Conservation (phyloP, 2,329 filamentous ascomycete genomes). For the Ophiostoma fasciatum region DNA sequence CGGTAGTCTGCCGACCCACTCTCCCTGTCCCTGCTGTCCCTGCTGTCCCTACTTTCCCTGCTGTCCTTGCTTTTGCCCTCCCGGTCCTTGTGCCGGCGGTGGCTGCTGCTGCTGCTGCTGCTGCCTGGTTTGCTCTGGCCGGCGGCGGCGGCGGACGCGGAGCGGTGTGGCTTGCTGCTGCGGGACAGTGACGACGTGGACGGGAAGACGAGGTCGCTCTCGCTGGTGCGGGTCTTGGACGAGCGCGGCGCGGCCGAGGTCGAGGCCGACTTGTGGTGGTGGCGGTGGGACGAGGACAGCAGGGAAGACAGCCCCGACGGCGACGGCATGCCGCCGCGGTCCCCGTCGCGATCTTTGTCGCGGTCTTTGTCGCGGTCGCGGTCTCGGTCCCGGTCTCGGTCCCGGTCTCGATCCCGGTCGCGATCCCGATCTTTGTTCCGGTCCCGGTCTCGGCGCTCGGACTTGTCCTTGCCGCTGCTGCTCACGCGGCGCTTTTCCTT, state of each 20-base stretch:
- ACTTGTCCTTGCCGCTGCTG: conserved; percentile 5
- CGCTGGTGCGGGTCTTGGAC: conserved; percentile 4
- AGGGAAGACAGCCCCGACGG: conserved; percentile 8
- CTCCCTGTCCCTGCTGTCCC: background rate
- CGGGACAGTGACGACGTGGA: conserved; percentile 1
- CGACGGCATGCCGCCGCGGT: background rate
- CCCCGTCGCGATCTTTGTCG: background rate
- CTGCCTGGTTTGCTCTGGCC: conserved; percentile 5
- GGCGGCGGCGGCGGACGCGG: conserved; percentile 1
- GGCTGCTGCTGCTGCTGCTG: too few species aligned
- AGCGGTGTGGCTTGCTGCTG: conserved; percentile 1
- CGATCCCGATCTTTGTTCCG: background rate
- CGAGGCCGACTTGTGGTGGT: conserved; percentile 5
- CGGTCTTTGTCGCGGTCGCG: conserved; percentile 2
- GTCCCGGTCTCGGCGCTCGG: conserved; percentile 1
- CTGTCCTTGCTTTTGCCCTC: too few species aligned
- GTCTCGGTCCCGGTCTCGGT: background rate
- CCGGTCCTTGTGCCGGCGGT: conserved; percentile 3
- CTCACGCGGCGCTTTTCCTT: conserved; percentile 7
- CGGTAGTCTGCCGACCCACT: too few species aligned
- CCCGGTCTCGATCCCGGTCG: too few species aligned
- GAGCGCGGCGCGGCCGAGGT: background rate
- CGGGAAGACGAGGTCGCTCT: conserved; percentile 9
- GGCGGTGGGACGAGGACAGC: conserved; percentile 1
- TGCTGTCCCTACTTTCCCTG: conserved; percentile 2